Percentiles rank a stretch among this genome's conserved stretches.
These are phyloP conservation scores for Cyclanthera cordifolia DNA, from an alignment of 306 rosid species.

Conservation along the genomic window DNA sequence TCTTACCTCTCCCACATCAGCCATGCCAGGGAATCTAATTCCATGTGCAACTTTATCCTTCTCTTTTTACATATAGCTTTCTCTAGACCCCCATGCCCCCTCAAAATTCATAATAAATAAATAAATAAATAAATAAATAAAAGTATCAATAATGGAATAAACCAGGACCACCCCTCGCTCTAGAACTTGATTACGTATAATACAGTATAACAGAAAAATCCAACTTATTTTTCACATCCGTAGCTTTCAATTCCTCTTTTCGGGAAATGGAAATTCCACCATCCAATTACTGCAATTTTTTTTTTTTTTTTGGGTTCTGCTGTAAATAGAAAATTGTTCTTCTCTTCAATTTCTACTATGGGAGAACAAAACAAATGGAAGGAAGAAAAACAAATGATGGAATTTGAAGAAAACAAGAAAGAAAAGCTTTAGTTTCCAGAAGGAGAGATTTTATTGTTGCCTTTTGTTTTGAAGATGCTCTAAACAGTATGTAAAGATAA, in stretches of 20 bases:
- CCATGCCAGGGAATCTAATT: conserved; percentile 12
- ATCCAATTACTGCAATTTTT: neutral
- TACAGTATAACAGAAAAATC: neutral
- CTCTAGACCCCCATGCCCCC: neutral
- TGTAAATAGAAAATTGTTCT: neutral
- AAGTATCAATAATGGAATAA: conserved; percentile 3
- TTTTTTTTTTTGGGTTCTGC: too few species aligned
- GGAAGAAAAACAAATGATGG: neutral
- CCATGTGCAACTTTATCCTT: conserved; percentile 15
- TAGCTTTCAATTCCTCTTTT: neutral
- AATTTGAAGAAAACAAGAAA: neutral
- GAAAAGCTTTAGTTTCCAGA: neutral
- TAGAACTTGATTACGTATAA: neutral
- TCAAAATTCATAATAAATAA: neutral
- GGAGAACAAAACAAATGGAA: neutral
- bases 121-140: neutral
- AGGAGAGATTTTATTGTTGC: neutral
- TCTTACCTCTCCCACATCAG: neutral
- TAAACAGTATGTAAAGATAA: neutral
- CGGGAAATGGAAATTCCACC: neutral
- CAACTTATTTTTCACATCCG: neutral
- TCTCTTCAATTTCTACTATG: neutral
- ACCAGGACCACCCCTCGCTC: neutral
- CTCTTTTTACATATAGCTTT: conserved; percentile 5
- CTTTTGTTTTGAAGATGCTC: neutral